Percentiles rank a stretch among this genome's conserved stretches.
phyloP scores from a whole-genome alignment of 2,329 filamentous ascomycete species.

The Fusarium mangiferae region DNA sequence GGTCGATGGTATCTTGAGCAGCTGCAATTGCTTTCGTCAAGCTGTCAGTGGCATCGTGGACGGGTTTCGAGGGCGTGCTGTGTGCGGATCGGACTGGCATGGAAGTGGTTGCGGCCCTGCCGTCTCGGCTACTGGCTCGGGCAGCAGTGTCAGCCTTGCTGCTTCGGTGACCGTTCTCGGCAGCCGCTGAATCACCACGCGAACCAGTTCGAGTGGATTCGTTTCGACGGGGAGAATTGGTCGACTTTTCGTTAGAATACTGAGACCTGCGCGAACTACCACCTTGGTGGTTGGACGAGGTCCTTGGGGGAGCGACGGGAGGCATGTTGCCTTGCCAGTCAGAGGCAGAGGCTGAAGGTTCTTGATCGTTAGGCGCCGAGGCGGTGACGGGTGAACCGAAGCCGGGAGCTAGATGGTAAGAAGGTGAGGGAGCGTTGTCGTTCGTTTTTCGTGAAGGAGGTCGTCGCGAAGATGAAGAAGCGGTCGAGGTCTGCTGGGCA shows the following conservation, averaged over 20 bases:
- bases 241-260: constrained; percentile 57
- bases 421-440: constrained; percentile 56
- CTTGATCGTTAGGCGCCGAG: constrained; percentile 54
- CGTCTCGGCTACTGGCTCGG: constrained; percentile 54
- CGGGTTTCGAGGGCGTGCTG: constrained; percentile 63
- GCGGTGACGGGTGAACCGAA: constrained; percentile 61
- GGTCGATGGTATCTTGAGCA: constrained; percentile 47
- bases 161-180: constrained; percentile 46
- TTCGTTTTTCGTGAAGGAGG: constrained; percentile 63
- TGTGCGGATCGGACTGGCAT: constrained; percentile 59
- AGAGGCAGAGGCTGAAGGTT: constrained; percentile 55
- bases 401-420: constrained; percentile 52
- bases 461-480: constrained; percentile 64
- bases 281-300: constrained; percentile 73
- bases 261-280: constrained; percentile 57
- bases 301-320: constrained; percentile 81
- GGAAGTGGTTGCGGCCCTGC: constrained; percentile 50
- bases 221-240: constrained; percentile 55
- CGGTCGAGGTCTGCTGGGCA: constrained; percentile 59
- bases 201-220: constrained; percentile 51
- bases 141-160: constrained; percentile 53
- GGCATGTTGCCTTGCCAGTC: constrained; percentile 70
- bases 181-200: constrained; percentile 46
- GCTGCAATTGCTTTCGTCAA: constrained; percentile 75
- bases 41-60: constrained; percentile 81